Evolutionary conservation across 2,329 filamentous ascomycete species (phyloP), one percentile per base, ranked within the genome.

Genomic region (Aspergillus felis): DNA sequence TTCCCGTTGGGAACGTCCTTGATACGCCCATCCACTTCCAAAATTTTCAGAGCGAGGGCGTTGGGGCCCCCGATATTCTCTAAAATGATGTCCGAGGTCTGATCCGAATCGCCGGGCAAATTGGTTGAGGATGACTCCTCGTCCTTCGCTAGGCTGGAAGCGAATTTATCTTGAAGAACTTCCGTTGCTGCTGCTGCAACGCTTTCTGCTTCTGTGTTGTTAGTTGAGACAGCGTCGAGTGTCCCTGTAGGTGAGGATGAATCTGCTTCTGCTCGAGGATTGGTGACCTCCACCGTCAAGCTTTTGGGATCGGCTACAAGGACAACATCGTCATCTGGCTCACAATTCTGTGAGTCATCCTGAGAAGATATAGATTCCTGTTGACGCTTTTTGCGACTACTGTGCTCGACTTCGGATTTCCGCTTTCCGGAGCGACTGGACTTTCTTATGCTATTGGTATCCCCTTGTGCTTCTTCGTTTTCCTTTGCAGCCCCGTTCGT

Each of bases 1-100:
- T 78, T 79, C 1, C 68, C 66, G 44, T 68, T 68, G 4, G 69
- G 68, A 4, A 66, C 59, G 4, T 69, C 58, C 4, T 54, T 64
- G 22, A 71, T 61, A 27, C 76, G 74, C 17, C 76, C 76, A 57
- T 79, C 76, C 12, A 74, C 64, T 58, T 73, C 66, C 20, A 77
- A 51, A 9, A 79, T 77, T 35, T 70, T 73, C 1, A 54, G 56
- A 7, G 64, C 62, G 14, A 79, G 66, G 12, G 60, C 59, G 3
- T 27, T 58, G 7, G 73, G 75, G 0, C 65, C 63, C 0, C 60
- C 56, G 14, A 77, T 64, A n/a, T 70, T 58, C 3, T 58, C 50
- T 12, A 76, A 51, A 28, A 71, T 64, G 6, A 73, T 65, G 38
- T 68, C 65, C 6, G 62, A 55, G 7, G 29, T 27, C 48, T 53